A percentile compares a stretch with the other conserved stretches of the same genome.
phyloP scores from a whole-genome alignment of 2,329 filamentous ascomycete genomes.

The Pseudovirgaria hyperparasitica region DNA sequence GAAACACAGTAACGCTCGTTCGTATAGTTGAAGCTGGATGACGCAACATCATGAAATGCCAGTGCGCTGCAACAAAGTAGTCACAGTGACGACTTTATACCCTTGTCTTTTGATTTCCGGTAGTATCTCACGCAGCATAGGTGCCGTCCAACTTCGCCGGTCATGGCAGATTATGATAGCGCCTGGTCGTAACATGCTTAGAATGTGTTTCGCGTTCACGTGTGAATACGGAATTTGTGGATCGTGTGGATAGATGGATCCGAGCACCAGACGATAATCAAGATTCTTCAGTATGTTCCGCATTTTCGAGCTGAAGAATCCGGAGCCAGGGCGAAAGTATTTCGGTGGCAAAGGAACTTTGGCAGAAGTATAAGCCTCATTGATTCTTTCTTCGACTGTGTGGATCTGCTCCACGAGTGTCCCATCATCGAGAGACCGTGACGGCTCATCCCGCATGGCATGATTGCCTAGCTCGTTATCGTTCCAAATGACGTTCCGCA shows the following conservation, averaged over 20 bases:
- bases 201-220: constrained; percentile 64
- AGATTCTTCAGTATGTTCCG: constrained; percentile 43
- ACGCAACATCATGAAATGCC: no score
- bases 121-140: constrained; percentile 63
- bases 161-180: constrained; percentile 82
- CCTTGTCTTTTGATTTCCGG: constrained; percentile 57
- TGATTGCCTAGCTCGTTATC: constrained; percentile 65
- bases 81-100: constrained; percentile 60
- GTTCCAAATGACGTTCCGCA: constrained; percentile 39
- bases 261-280: constrained; percentile 64
- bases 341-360: constrained; percentile 33
- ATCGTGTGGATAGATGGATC: constrained; percentile 81
- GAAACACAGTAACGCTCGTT: no score
- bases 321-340: constrained; percentile 75
- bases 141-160: constrained; percentile 65
- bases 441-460: constrained; percentile 77
- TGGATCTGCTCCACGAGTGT: constrained; percentile 51
- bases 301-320: constrained; percentile 67
- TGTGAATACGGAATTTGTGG: constrained; percentile 61
- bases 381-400: constrained; percentile 49
- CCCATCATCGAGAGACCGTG: constrained; percentile 44
- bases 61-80: constrained; percentile 55
- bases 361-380: constrained; percentile 38
- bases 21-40: no score
- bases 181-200: constrained; percentile 67